These are phyloP conservation scores for Avena sativa DNA, from an alignment of 176 grass and related monocot genomes.

Conservation along the genomic window DNA sequence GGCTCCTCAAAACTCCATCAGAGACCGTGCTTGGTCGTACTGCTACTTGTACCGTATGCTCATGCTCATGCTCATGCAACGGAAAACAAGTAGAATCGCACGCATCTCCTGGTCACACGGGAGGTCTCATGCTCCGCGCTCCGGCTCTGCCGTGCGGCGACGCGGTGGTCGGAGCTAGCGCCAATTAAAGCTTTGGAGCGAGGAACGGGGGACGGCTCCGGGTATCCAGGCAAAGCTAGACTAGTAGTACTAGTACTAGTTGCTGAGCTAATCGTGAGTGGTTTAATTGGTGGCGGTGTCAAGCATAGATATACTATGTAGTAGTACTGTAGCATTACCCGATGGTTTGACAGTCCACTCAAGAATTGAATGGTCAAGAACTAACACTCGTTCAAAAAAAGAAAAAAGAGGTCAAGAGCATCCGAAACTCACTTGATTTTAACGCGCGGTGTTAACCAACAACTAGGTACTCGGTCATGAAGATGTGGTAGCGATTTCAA, in stretches of 20 bases:
- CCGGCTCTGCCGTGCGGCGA: neutral
- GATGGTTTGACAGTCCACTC: neutral
- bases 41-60: neutral
- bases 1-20: neutral
- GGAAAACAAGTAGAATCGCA: neutral
- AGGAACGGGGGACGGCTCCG: neutral
- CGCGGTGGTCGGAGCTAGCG: constrained; percentile 11
- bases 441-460: too few species aligned
- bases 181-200: neutral
- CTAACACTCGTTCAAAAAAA: too few species aligned
- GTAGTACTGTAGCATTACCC: neutral
- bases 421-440: too few species aligned
- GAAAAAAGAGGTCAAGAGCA: too few species aligned
- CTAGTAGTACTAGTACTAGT: neutral
- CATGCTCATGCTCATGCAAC: neutral
- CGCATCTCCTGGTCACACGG: constrained; percentile 5
- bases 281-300: too few species aligned
- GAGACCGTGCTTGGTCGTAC: constrained; percentile 1
- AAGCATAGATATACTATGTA: neutral
- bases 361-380: too few species aligned
- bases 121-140: constrained; percentile 32
- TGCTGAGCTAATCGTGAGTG: neutral
- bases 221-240: neutral
- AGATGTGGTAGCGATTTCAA: too few species aligned
- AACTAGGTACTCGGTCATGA: too few species aligned